phyloP scores from a whole-genome alignment of 208 protist species.

The Trypanosoma theileri region DNA sequence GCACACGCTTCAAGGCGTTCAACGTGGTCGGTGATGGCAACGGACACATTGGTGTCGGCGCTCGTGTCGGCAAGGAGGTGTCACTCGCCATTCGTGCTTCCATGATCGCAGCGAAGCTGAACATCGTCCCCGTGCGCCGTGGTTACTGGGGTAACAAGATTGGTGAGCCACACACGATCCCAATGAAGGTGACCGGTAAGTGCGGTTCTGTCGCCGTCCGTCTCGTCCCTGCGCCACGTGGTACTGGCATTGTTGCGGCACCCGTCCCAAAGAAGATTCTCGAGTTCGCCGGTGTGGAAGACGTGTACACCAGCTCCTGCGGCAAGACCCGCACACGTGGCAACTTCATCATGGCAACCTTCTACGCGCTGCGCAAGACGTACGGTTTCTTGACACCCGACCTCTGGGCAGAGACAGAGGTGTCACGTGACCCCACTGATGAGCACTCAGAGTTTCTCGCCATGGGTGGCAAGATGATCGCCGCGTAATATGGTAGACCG shows the following conservation, averaged over 20 bases:
- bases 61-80: constrained; percentile 99
- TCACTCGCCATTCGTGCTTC: constrained; percentile 98
- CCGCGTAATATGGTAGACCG: constrained; percentile 7
- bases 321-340: constrained; percentile 98
- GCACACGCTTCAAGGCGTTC: constrained; percentile 99
- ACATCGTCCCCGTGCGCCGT: constrained; percentile 97
- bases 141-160: constrained; percentile 99
- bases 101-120: constrained; percentile 98
- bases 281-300: constrained; percentile 97
- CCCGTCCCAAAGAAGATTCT: constrained; percentile 98
- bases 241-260: constrained; percentile 99
- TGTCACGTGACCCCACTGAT: constrained; percentile 92
- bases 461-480: constrained; percentile 37
- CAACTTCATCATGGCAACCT: constrained; percentile 99
- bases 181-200: constrained; percentile 98
- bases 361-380: constrained; percentile 96
- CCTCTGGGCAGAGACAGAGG: constrained; percentile 94
- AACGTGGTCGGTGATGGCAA: constrained; percentile 98
- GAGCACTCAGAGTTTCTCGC: constrained; percentile 88
- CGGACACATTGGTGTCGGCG: constrained; percentile 98
- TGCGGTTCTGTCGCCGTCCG: constrained; percentile 98
- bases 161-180: constrained; percentile 99
- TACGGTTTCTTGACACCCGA: constrained; percentile 99
- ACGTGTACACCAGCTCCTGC: constrained; percentile 97
- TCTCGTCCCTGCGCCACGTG: constrained; percentile 98